Base-by-base conservation (phyloP, 495 filamentous ascomycete species). In the Evernia prunastri region DNA sequence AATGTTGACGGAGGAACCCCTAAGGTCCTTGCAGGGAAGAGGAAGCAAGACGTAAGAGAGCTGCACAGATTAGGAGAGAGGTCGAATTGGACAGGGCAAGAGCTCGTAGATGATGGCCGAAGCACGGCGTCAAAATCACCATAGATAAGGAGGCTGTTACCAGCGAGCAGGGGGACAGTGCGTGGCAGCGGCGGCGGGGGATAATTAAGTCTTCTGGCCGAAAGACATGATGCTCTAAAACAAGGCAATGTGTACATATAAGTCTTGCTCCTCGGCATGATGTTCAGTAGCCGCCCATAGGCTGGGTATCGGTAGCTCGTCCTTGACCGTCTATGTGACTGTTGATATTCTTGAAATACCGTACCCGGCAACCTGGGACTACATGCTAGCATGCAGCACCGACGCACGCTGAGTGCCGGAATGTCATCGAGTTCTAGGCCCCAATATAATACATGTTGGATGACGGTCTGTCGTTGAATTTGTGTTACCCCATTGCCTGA, bases 11-110 rank as follows among this genome's bases (percentile, higher is more conserved):
- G 27, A 9, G 10, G 27, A 6, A 54, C 33, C 15, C 17, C 15
- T 29, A 33, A 54, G 51, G 51, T 33, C 51, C 51, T 54, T 54
- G 51, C 51, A 54, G 51, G 23, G 51, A 54, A 54, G 51, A 54
- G 51, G 51, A 33, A 33, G 51, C 51, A 54, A 54, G 51, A 13
- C 51, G 51, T 7, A 54, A 54, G 29, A 54, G 51, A 35, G 51
- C 51, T 33, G 51, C 51, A 33, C 51, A 54, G 8, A 54, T 54
- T 54, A 54, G 51, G 51, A 31, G 51, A 54, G 51, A 54, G 51
- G 51, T 54, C 20, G 51, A 54, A 54, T 8, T 6, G 15, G 51
- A 54, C 29, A 54, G 51, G 33, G 51, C 51, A 8, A 54, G 29
- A 29, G 51, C 27, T 33, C 17, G 27, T 33, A 54, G 51, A 33